These are phyloP conservation scores for Ophiostoma populinum DNA, from an alignment of 2,329 filamentous ascomycete genomes.

Conservation along the genomic window DNA sequence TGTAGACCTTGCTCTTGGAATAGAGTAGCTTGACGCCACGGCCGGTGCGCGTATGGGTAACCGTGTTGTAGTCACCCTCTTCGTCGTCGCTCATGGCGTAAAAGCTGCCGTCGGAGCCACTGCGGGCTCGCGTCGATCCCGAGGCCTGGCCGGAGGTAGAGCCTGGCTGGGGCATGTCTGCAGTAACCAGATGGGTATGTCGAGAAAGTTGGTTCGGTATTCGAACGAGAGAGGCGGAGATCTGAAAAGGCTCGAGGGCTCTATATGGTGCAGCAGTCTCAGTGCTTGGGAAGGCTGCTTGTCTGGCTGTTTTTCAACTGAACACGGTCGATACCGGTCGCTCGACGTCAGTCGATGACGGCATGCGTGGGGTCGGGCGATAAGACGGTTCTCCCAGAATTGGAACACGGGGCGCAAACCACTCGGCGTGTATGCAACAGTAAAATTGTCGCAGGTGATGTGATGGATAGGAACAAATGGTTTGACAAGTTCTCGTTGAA, in stretches of 20 bases:
- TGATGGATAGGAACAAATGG: no score
- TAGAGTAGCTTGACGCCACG: conserved; percentile 84
- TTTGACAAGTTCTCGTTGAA: no score
- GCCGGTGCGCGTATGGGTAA: conserved; percentile 60
- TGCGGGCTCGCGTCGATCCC: conserved; percentile 17
- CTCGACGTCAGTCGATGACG: background rate
- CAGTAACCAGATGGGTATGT: no score
- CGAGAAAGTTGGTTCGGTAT: no score
- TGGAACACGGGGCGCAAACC: background rate
- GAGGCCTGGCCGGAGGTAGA: background rate
- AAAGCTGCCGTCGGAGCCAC: conserved; percentile 64
- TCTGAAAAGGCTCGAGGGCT: background rate
- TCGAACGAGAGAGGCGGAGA: no score
- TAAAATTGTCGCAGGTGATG: no score
- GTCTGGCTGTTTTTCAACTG: background rate
- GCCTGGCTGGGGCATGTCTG: background rate
- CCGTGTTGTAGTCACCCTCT: conserved; percentile 87
- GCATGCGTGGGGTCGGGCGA: background rate
- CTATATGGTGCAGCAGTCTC: no score
- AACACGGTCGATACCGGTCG: background rate
- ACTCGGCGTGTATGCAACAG: no score
- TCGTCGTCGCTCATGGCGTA: conserved; percentile 96
- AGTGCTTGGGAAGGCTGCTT: no score
- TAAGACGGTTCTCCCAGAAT: no score
- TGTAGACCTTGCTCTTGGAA: conserved; percentile 97